These are phyloP conservation scores for Vanrija humicola DNA, from an alignment of 1,284 basidiomycete species.

Conservation along the genomic window DNA sequence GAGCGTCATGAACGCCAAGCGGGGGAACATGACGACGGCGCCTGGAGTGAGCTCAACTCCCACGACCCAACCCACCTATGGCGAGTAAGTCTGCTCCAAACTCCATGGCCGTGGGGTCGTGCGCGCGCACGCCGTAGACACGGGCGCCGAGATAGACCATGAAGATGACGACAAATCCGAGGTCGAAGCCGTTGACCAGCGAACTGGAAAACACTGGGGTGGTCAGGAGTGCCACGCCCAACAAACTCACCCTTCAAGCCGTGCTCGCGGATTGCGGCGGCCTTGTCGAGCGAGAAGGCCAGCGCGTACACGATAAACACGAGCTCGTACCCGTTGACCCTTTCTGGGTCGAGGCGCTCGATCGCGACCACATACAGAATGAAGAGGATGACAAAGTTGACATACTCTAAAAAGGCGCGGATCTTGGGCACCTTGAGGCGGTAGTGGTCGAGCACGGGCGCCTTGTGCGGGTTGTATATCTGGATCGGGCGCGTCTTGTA, in stretches of 20 bases:
- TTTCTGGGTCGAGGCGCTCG: conserved; percentile 62
- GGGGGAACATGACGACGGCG: conserved; percentile 80
- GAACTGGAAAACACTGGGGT: conserved; percentile 43
- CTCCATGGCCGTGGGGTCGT: conserved; percentile 57
- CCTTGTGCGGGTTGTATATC: conserved; percentile 89
- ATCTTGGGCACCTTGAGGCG: conserved; percentile 88
- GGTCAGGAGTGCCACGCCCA: background rate
- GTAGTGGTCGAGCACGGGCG: conserved; percentile 88
- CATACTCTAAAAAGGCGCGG: conserved; percentile 80
- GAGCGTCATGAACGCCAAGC: conserved; percentile 80
- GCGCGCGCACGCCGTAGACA: conserved; percentile 61
- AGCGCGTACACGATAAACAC: conserved; percentile 79
- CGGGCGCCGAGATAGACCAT: conserved; percentile 68
- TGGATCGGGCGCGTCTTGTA: conserved; percentile 89
- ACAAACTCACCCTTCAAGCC: conserved; percentile 60
- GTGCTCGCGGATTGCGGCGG: conserved; percentile 91
- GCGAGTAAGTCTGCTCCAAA: conserved; percentile 44
- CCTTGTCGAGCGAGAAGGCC: conserved; percentile 82
- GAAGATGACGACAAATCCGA: conserved; percentile 70
- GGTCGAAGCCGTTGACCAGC: conserved; percentile 72
- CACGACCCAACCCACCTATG: conserved; percentile 24
- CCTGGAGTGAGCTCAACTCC: conserved; percentile 52
- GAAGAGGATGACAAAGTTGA: conserved; percentile 77
- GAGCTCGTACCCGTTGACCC: conserved; percentile 62
- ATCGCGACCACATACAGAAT: conserved; percentile 76